Percentiles rank a stretch among this genome's conserved stretches.
Evolutionary conservation across 306 rosid species (phyloP).

Genomic region (Trifolium fragiferum): DNA sequence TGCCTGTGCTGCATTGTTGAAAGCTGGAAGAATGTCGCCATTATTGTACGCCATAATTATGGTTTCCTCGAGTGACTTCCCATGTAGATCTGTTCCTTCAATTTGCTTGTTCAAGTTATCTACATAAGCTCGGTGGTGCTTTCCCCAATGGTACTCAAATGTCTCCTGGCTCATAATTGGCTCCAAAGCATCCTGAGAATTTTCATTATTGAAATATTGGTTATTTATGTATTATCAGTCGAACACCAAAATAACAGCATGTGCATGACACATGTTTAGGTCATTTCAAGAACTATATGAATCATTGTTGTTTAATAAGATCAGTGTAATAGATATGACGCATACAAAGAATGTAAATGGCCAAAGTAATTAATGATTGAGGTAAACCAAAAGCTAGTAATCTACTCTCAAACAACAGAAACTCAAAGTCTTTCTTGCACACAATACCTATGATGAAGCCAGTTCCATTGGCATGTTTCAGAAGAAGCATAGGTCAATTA

Average conservation of each 20-base stretch:
- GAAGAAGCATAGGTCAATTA: not conserved
- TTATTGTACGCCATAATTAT: conserved; percentile 64
- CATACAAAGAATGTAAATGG: conserved; percentile 13
- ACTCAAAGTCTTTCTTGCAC: too few species aligned
- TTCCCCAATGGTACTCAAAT: conserved; percentile 90
- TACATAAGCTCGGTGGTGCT: conserved; percentile 86
- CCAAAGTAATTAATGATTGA: too few species aligned
- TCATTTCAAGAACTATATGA: conserved; percentile 1
- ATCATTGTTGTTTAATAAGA: conserved; percentile 5
- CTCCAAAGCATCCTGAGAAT: conserved; percentile 79
- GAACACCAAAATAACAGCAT: not conserved
- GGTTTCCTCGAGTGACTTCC: conserved; percentile 61
- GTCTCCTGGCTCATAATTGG: conserved; percentile 86
- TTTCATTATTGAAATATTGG: conserved; percentile 21
- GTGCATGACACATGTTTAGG: conserved; percentile 16
- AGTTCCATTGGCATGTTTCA: not conserved
- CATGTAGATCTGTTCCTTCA: conserved; percentile 79
- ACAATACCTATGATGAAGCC: not conserved
- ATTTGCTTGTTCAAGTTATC: conserved; percentile 83
- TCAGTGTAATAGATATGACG: conserved; percentile 1
- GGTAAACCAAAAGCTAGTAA: too few species aligned
- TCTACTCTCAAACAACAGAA: too few species aligned
- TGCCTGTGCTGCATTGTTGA: conserved; percentile 93
- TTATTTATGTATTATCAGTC: conserved; percentile 19
- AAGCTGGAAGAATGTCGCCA: conserved; percentile 81